A percentile compares a stretch with the other conserved stretches of the same genome.
Conservation (phyloP, 129 eudicot genomes). For the Centella asiatica region DNA sequence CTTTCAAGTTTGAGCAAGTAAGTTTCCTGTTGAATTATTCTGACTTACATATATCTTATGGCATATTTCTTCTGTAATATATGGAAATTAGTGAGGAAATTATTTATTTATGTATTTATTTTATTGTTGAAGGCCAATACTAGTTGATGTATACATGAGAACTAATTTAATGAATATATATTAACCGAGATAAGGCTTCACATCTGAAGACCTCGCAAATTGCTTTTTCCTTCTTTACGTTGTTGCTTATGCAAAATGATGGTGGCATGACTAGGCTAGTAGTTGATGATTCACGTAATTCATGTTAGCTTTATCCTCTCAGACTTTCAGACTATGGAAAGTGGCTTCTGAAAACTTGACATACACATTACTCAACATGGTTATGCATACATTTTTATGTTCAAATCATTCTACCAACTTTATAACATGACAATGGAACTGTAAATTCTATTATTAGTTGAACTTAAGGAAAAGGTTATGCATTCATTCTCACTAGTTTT, state of each 20-base stretch:
- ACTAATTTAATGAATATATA: background rate
- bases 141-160: background rate
- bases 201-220: no score
- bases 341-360: no score
- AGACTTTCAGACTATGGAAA: no score
- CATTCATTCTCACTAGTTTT: conserved; percentile 25
- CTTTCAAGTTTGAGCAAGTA: conserved; percentile 93
- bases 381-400: background rate
- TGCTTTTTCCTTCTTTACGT: no score
- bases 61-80: background rate
- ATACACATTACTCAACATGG: no score
- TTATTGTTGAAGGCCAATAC: background rate
- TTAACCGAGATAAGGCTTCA: background rate
- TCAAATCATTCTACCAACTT: background rate
- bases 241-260: no score
- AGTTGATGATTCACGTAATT: no score
- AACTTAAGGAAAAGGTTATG: background rate
- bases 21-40: conserved; percentile 16
- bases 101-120: background rate
- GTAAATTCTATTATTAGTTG: background rate
- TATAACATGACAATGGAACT: background rate
- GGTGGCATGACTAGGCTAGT: no score
- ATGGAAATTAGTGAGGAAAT: background rate
- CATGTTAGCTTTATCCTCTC: no score
- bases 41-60: conserved; percentile 7